Conservation (phyloP, 805 yeast species). For the Metschnikowia henanensis region DNA sequence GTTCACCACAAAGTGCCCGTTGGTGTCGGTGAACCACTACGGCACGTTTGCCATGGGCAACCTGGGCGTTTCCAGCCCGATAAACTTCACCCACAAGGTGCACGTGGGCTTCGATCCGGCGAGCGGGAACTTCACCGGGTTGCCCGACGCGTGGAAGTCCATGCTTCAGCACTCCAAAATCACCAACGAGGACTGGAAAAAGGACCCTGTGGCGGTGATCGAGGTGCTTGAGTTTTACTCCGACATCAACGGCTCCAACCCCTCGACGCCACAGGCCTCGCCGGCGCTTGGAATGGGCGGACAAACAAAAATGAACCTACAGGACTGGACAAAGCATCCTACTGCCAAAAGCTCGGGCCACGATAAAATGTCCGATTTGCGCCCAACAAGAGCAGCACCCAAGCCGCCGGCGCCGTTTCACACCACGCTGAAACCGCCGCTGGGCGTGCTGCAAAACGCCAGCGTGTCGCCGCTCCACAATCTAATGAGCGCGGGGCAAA, state of each 20-base stretch:
- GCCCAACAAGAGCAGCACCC: constrained; percentile 43
- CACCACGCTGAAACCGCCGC: constrained; percentile 14
- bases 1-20: constrained; percentile 74
- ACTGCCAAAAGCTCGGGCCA: constrained; percentile 11
- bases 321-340: constrained; percentile 45
- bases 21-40: constrained; percentile 41
- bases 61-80: constrained; percentile 80
- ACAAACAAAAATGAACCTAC: constrained; percentile 28
- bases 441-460: constrained; percentile 7
- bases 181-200: constrained; percentile 61
- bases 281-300: constrained; percentile 21
- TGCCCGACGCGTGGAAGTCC: constrained; percentile 58
- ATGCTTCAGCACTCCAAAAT: constrained; percentile 58
- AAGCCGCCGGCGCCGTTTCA: constrained; percentile 46
- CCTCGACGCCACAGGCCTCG: constrained; percentile 31
- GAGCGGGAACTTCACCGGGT: constrained; percentile 55
- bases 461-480: constrained; percentile 34
- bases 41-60: constrained; percentile 24
- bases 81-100: constrained; percentile 92
- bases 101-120: constrained; percentile 87
- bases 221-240: constrained; percentile 59
- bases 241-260: constrained; percentile 44
- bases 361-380: constrained; percentile 19
- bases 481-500: constrained; percentile 25
- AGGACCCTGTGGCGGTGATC: constrained; percentile 63